Evolutionary conservation across 75 land plant genomes (phyloP).

Genomic region (Sequoia sempervirens): DNA sequence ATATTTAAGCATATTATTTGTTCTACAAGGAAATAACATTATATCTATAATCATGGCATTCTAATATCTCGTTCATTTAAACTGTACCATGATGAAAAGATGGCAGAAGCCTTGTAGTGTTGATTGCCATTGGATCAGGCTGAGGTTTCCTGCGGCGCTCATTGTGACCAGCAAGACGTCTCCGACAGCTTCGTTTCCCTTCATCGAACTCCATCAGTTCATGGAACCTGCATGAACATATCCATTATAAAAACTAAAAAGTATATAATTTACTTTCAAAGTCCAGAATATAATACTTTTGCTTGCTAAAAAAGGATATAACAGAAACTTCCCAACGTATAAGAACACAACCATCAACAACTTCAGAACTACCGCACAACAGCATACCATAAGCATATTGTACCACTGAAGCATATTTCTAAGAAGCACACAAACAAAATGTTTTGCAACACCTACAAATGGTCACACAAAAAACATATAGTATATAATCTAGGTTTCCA

Average conservation of each 20-base stretch:
- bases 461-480: neutral
- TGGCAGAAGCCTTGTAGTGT: conserved; percentile 12
- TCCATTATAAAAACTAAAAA: neutral
- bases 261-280: neutral
- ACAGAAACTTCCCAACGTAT: neutral
- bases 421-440: neutral
- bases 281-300: neutral
- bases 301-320: neutral
- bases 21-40: neutral
- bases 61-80: neutral
- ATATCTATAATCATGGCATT: neutral
- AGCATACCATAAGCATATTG: neutral
- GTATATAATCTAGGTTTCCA: neutral
- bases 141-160: conserved; percentile 61
- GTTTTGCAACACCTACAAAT: neutral
- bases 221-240: conserved; percentile 44
- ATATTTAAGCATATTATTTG: neutral
- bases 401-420: neutral
- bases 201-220: conserved; percentile 57
- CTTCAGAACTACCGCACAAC: neutral
- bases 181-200: conserved; percentile 64
- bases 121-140: conserved; percentile 14
- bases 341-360: neutral
- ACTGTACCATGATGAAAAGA: conserved; percentile 4
- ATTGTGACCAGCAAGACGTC: conserved; percentile 67